A percentile compares a stretch with the other conserved stretches of the same genome.
Evolutionary conservation across 768 basidiomycete genomes (phyloP).

Genomic region (Kwoniella newhampshirensis): DNA sequence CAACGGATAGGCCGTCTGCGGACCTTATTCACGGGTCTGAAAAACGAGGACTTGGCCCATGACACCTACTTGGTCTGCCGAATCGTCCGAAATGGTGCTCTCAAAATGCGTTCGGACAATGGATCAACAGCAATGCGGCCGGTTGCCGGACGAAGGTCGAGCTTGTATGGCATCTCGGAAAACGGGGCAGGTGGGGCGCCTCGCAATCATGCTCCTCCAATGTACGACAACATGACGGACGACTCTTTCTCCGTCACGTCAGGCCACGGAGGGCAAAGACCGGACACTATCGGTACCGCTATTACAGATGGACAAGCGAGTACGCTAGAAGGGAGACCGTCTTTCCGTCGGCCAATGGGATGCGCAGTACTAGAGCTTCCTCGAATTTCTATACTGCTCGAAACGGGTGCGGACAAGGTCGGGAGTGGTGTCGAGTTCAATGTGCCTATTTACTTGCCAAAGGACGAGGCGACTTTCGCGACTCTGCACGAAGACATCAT

Average conservation of each 20-base stretch:
- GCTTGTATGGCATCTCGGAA: slow-evolving; percentile 17
- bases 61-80: slow-evolving; percentile 86
- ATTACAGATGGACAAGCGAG: slow-evolving; percentile 19
- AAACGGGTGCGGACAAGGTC: slow-evolving; percentile 66
- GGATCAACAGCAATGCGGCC: slow-evolving; percentile 13
- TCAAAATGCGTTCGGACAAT: slow-evolving; percentile 68
- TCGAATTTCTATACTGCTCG: slow-evolving; percentile 67
- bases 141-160: slow-evolving; percentile 7
- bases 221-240: slow-evolving; percentile 32
- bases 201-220: slow-evolving; percentile 6
- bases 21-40: slow-evolving; percentile 87
- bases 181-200: slow-evolving; percentile 1
- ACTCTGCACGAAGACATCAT: slow-evolving; percentile 96
- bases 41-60: slow-evolving; percentile 77
- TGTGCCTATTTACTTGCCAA: slow-evolving; percentile 84
- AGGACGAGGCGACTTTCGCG: slow-evolving; percentile 80
- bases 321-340: slow-evolving; percentile 27
- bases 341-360: slow-evolving; percentile 85
- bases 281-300: slow-evolving; percentile 25
- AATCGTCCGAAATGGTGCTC: slow-evolving; percentile 79
- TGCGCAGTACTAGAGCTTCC: slow-evolving; percentile 87
- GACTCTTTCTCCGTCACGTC: slow-evolving; percentile 49
- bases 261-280: slow-evolving; percentile 31
- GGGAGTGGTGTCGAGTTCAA: slow-evolving; percentile 67
- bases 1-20: slow-evolving; percentile 64